Conservation (phyloP, 2,329 filamentous ascomycete genomes). For the Fusarium udum region DNA sequence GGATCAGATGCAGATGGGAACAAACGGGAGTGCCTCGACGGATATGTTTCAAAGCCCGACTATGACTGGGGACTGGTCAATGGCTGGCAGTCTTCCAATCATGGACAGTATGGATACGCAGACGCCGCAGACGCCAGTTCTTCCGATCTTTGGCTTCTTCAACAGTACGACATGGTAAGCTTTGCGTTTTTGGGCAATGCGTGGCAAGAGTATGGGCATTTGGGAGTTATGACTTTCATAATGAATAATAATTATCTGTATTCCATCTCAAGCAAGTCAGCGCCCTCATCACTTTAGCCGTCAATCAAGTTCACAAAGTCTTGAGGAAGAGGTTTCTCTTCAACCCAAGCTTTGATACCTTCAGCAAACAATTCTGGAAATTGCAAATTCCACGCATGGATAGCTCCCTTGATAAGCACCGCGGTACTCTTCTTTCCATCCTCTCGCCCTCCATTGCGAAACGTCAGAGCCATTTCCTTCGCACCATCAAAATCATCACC, state of each 20-base stretch:
- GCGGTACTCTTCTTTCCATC: not conserved
- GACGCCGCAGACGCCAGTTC: constrained; percentile 3
- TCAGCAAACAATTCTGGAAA: constrained; percentile 51
- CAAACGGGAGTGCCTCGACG: not conserved
- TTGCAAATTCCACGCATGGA: constrained; percentile 55
- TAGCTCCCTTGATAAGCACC: not conserved
- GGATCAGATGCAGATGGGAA: not conserved
- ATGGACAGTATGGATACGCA: not conserved
- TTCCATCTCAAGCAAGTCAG: accelerated
- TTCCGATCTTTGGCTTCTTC: constrained; percentile 13
- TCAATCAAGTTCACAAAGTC: constrained; percentile 24
- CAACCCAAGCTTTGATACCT: constrained; percentile 51
- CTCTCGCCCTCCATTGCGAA: not conserved
- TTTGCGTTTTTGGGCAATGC: not conserved
- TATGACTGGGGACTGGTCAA: not conserved
- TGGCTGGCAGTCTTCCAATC: not conserved
- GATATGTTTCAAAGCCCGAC: not conserved
- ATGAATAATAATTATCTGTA: not conserved
- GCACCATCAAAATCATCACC: constrained; percentile 45
- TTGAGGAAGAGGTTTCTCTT: constrained; percentile 39
- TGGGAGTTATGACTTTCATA: accelerated
- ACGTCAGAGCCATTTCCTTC: constrained; percentile 30
- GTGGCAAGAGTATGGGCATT: no score
- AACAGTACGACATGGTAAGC: not conserved
- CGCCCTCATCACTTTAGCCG: accelerated